Conservation (phyloP, 164 flowering plant species). For the Liquidambar formosana region DNA sequence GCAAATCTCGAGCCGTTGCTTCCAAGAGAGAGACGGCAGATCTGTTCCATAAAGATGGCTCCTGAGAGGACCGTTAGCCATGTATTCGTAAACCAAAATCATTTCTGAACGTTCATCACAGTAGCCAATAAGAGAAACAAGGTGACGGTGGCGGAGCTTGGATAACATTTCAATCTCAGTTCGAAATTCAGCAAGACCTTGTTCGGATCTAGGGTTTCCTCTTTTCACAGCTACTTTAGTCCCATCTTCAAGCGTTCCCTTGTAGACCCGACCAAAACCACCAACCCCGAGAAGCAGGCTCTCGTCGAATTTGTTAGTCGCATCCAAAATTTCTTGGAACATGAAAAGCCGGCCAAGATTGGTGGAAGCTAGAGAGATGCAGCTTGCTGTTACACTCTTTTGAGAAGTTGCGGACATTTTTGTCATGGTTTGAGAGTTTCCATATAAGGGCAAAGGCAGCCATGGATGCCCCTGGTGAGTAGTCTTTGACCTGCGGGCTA, state of each 20-base stretch:
- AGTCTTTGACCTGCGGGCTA: constrained; percentile 44
- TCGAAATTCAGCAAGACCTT: constrained; percentile 89
- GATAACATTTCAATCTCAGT: constrained; percentile 95
- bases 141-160: constrained; percentile 93
- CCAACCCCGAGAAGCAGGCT: constrained; percentile 86
- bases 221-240: constrained; percentile 85
- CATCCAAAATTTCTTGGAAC: constrained; percentile 83
- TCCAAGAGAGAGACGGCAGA: constrained; percentile 83
- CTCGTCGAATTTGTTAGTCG: constrained; percentile 89
- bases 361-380: constrained; percentile 68
- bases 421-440: constrained; percentile 74
- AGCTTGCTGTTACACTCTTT: constrained; percentile 89
- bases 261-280: constrained; percentile 93
- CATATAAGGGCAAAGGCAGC: constrained; percentile 81
- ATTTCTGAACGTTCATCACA: constrained; percentile 93
- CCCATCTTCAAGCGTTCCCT: constrained; percentile 85
- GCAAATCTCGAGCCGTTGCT: constrained; percentile 90
- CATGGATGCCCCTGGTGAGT: constrained; percentile 59
- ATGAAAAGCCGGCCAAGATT: constrained; percentile 70
- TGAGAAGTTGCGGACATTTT: constrained; percentile 73
- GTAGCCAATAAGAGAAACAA: constrained; percentile 92
- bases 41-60: constrained; percentile 89
- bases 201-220: constrained; percentile 89
- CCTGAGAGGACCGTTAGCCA: constrained; percentile 94
- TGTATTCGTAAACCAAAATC: constrained; percentile 90